Base-by-base conservation (phyloP, 306 rosid genomes). In the Vicia villosa region DNA sequence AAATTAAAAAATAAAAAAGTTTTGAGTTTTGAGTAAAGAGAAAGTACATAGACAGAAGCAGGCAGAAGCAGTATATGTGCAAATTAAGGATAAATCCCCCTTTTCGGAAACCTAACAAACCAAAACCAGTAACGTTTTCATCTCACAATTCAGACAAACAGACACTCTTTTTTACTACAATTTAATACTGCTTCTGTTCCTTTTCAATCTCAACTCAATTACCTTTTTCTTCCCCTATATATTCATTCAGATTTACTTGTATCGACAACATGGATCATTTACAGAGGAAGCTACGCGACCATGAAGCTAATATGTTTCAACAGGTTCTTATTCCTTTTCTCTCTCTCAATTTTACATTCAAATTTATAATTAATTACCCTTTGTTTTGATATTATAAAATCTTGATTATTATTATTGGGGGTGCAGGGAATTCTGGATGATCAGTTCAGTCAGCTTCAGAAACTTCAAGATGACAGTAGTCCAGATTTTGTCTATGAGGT, bases 401-500 rank as follows among this genome's bases (percentile, higher is more conserved):
- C 21, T 32, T 67, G 55, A 46, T 75, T 58, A 15, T 50, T 49
- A 0, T 8, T 21, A 21, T 52, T 28, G 40, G 21, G 11, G 50
- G 63, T 24, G 32, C 34, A 88, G 97, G 89, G 89, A 14, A 74
- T 66, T 58, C 77, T 88, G 87, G 96, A 88, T 68, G 93, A 88
- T 69, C 91, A 91, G 72, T 91, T 88, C 77, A 68, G 52, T 46
- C 91, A 88, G 82, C 89, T 88, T 32, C 84, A 82, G 83, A 83
- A 83, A 74, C 85, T 91, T 42, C 93, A 89, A 52, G 97, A 91
- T 59, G 93, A 82, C 58, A 83, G 61, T 71, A 88, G 77, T 68
- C 93, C 93, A 3, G 82, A 88, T 79, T 91, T 91, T 74, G 93
- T 88, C 66, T 49, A 75, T n/a, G 96, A 91, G 78, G 95, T 91